phyloP scores from a whole-genome alignment of 2,329 filamentous ascomycete genomes.

The Myriosclerotinia duriaeana region DNA sequence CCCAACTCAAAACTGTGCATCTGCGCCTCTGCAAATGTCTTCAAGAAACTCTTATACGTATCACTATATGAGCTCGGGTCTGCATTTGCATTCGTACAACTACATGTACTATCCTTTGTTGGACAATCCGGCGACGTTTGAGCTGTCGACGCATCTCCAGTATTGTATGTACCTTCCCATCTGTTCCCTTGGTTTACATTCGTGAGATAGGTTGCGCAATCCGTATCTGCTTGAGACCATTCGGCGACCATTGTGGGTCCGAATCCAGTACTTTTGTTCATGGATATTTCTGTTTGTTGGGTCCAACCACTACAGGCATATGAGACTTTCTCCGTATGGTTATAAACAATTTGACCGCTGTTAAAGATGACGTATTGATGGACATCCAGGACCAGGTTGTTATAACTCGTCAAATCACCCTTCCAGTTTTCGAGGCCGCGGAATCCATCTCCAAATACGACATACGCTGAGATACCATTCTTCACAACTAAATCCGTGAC shows the following conservation, averaged over 20 bases:
- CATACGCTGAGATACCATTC: slow-evolving; percentile 70
- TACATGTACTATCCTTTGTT: slow-evolving; percentile 63
- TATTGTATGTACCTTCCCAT: slow-evolving; percentile 85
- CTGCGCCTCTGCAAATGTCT: slow-evolving; percentile 90
- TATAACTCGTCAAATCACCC: slow-evolving; percentile 69
- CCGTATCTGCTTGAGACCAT: slow-evolving; percentile 96
- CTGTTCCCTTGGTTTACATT: slow-evolving; percentile 85
- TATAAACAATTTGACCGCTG: slow-evolving; percentile 75
- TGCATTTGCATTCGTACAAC: slow-evolving; percentile 74
- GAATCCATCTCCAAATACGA: slow-evolving; percentile 95
- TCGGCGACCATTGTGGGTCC: slow-evolving; percentile 94
- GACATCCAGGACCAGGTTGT: slow-evolving; percentile 83
- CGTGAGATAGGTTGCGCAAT: slow-evolving; percentile 84
- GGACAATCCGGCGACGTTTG: slow-evolving; percentile 76
- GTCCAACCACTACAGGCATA: slow-evolving; percentile 90
- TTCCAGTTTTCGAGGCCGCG: slow-evolving; percentile 90
- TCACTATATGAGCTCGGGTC: slow-evolving; percentile 65
- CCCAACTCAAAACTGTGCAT: slow-evolving; percentile 92
- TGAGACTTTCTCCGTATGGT: slow-evolving; percentile 78
- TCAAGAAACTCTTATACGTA: slow-evolving; percentile 80
- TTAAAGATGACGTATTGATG: slow-evolving; percentile 99
- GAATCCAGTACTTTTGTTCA: slow-evolving; percentile 75
- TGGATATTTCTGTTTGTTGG: slow-evolving; percentile 69
- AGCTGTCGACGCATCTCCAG: slow-evolving; percentile 53
- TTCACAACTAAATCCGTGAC: slow-evolving; percentile 71